These are phyloP conservation scores for Fusarium continuum DNA, from an alignment of 2,329 filamentous ascomycete species.

Conservation along the genomic window DNA sequence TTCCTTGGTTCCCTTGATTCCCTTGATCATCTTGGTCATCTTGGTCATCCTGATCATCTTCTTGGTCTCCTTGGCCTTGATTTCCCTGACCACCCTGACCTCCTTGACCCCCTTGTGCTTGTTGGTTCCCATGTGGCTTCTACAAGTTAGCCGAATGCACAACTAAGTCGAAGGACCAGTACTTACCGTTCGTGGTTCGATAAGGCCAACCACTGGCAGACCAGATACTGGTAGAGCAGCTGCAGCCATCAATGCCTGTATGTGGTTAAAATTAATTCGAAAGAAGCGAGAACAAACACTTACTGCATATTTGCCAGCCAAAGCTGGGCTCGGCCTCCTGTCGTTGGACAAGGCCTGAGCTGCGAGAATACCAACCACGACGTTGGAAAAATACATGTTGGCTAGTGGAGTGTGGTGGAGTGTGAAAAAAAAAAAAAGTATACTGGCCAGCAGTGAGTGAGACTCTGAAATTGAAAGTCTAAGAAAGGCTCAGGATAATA, in stretches of 20 bases:
- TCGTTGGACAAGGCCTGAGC: slow-evolving; percentile 14
- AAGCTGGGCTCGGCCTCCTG: not conserved
- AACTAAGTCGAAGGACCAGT: accelerated
- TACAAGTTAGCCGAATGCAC: not conserved
- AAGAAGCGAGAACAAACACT: accelerated
- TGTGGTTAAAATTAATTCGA: accelerated
- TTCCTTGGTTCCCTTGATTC: not conserved
- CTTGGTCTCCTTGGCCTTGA: not conserved
- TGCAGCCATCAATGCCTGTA: slow-evolving; percentile 16
- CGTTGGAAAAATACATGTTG: slow-evolving; percentile 21
- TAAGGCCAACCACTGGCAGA: slow-evolving; percentile 11
- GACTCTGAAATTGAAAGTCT: not conserved
- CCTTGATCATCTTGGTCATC: not conserved
- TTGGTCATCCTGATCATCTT: not conserved
- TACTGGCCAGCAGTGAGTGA: slow-evolving; percentile 13
- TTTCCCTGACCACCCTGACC: not conserved
- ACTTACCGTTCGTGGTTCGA: slow-evolving; percentile 9
- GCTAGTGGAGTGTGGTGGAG: not conserved
- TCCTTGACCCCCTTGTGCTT: not conserved
- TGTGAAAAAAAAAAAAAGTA: not conserved
- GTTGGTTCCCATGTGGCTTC: not conserved
- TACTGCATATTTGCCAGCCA: slow-evolving; percentile 13
- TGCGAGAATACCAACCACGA: slow-evolving; percentile 15
- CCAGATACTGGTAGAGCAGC: slow-evolving; percentile 10
- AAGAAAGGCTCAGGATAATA: no score